phyloP scores from a whole-genome alignment of 169 alveolate genomes.

The Eimeria tenella region DNA sequence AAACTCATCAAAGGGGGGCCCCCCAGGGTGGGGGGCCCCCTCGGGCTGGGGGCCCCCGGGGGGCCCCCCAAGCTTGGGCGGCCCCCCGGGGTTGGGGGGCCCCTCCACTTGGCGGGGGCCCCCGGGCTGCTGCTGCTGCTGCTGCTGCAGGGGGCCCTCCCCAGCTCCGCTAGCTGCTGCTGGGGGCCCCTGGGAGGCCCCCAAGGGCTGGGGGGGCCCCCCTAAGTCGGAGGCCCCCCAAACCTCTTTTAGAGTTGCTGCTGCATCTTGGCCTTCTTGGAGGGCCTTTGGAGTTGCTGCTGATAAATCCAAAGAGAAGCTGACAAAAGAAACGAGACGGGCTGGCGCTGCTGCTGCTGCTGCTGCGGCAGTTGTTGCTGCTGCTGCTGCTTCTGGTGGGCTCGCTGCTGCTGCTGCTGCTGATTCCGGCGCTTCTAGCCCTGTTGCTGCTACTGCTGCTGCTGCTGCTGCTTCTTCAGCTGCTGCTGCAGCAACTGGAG shows the following conservation, averaged over 20 bases:
- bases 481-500: background rate
- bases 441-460: background rate
- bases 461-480: background rate
- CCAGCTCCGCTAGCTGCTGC: no score
- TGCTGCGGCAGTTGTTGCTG: no score
- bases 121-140: no score
- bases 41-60: background rate
- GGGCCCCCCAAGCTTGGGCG: background rate
- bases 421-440: background rate
- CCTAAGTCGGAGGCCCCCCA: background rate
- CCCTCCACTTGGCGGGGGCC: no score
- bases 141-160: no score
- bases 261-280: background rate
- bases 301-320: background rate
- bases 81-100: background rate
- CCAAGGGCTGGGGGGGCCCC: no score
- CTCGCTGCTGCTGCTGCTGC: background rate
- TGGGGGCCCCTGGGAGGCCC: no score
- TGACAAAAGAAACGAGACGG: background rate
- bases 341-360: no score
- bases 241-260: background rate
- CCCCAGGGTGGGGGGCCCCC: background rate
- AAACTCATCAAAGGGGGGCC: background rate
- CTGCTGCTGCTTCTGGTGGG: background rate
- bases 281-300: background rate